These are phyloP conservation scores for Sporisorium scitamineum DNA, from an alignment of 1,284 basidiomycete genomes.

Conservation along the genomic window DNA sequence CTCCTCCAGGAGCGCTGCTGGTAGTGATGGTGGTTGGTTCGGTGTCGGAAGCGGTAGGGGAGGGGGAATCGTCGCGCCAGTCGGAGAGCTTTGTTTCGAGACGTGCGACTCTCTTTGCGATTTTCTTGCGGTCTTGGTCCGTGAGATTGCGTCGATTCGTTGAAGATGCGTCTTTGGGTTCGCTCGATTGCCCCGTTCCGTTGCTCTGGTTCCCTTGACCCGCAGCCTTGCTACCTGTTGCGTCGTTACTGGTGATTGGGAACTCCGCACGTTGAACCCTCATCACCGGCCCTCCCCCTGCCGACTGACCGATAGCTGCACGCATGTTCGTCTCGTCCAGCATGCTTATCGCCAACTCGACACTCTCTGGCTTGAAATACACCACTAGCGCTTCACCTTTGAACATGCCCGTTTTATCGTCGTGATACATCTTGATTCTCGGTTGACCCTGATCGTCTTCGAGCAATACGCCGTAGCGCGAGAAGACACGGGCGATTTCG, in stretches of 20 bases:
- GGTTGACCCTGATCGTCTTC: constrained; percentile 88
- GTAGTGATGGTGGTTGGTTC: constrained; percentile 7
- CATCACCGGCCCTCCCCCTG: constrained; percentile 76
- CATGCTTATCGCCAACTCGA: constrained; percentile 83
- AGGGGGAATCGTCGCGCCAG: constrained; percentile 62
- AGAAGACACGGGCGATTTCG: constrained; percentile 84
- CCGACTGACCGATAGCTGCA: constrained; percentile 76
- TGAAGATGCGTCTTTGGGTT: not conserved
- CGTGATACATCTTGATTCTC: constrained; percentile 92
- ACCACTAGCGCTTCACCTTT: constrained; percentile 95
- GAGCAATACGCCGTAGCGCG: constrained; percentile 89
- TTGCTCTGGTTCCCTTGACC: not conserved
- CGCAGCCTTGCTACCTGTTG: not conserved
- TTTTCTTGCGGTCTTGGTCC: constrained; percentile 49
- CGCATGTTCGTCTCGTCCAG: constrained; percentile 93
- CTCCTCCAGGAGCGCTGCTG: not conserved
- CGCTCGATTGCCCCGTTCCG: constrained; percentile 3
- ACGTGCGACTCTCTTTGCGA: constrained; percentile 52
- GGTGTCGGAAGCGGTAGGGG: constrained; percentile 1
- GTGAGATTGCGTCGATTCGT: constrained; percentile 27
- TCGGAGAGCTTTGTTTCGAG: constrained; percentile 63
- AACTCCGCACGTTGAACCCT: constrained; percentile 87
- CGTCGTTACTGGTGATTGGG: constrained; percentile 4
- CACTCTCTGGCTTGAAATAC: constrained; percentile 97
- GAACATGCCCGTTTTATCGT: constrained; percentile 79